Conservation (phyloP, 345 rosid genomes). For the Hibiscus mutabilis region DNA sequence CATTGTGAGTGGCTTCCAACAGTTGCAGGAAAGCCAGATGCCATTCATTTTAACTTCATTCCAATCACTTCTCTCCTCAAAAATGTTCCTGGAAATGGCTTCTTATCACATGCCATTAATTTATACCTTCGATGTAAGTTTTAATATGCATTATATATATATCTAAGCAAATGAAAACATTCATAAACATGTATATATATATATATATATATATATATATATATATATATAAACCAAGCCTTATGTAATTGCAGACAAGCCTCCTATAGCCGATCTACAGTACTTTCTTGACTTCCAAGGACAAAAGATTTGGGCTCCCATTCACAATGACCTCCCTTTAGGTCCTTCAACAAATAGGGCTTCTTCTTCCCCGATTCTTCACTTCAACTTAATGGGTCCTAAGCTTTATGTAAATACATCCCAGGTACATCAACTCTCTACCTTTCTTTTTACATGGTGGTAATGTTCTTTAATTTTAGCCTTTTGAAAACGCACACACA, state of each 20-base stretch:
- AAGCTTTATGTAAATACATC: slow-evolving; percentile 74
- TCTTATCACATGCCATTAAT: slow-evolving; percentile 90
- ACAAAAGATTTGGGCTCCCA: slow-evolving; percentile 81
- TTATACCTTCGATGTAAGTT: slow-evolving; percentile 83
- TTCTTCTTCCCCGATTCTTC: slow-evolving; percentile 52
- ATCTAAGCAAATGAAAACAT: not conserved
- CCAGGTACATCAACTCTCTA: slow-evolving; percentile 35
- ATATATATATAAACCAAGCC: not conserved
- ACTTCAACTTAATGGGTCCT: slow-evolving; percentile 70
- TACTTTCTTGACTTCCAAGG: slow-evolving; percentile 75
- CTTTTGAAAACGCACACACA: too few species aligned
- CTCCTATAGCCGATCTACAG: slow-evolving; percentile 57
- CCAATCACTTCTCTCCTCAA: slow-evolving; percentile 89
- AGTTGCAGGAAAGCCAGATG: slow-evolving; percentile 66
- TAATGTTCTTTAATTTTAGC: too few species aligned
- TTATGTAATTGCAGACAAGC: slow-evolving; percentile 54
- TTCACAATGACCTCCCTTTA: slow-evolving; percentile 82
- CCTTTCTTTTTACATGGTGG: not conserved
- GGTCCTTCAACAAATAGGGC: slow-evolving; percentile 65
- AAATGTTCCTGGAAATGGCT: slow-evolving; percentile 70
- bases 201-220: too few species aligned
- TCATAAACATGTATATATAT: not conserved
- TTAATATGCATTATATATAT: not conserved
- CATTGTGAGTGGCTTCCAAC: slow-evolving; percentile 92
- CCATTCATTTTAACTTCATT: slow-evolving; percentile 59